Conservation (phyloP, 768 basidiomycete species). For the Pleurotus platypus region DNA sequence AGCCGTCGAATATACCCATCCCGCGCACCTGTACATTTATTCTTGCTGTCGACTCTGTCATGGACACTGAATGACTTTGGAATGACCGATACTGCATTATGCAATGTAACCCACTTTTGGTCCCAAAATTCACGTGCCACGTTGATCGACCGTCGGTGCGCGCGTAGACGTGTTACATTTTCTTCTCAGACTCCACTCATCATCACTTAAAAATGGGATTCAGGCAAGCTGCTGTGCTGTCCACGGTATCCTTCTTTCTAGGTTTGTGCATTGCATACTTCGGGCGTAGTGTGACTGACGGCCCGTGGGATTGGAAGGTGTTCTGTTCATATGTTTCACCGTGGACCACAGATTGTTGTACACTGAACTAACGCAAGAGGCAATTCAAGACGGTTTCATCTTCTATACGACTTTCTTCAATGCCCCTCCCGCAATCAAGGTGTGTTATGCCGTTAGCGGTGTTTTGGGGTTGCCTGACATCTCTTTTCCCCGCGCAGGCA, state of each 20-base stretch:
- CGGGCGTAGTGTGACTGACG: no score
- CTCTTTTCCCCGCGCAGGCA: conserved; percentile 45
- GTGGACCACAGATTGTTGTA: conserved; percentile 87
- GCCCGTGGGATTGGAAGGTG: conserved; percentile 40
- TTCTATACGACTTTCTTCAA: conserved; percentile 94
- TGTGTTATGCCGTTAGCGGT: conserved; percentile 24
- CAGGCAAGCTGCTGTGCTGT: conserved; percentile 83
- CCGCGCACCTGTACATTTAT: background rate
- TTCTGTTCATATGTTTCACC: conserved; percentile 81
- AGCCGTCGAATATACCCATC: background rate
- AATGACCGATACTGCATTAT: no score
- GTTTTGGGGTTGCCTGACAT: background rate
- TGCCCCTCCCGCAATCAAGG: conserved; percentile 92
- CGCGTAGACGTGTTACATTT: background rate
- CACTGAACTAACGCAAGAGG: conserved; percentile 57
- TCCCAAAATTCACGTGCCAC: background rate
- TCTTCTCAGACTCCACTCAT: background rate
- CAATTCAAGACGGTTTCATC: conserved; percentile 73
- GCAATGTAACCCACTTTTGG: no score
- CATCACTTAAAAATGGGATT: conserved; percentile 60
- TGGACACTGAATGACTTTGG: background rate
- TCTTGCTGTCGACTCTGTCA: background rate
- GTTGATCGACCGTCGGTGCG: background rate
- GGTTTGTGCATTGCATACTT: conserved; percentile 41
- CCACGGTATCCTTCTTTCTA: conserved; percentile 86